Evolutionary conservation across 768 basidiomycete species (phyloP), one percentile per base, ranked within the genome.

Genomic region (Pisolithus tinctorius): DNA sequence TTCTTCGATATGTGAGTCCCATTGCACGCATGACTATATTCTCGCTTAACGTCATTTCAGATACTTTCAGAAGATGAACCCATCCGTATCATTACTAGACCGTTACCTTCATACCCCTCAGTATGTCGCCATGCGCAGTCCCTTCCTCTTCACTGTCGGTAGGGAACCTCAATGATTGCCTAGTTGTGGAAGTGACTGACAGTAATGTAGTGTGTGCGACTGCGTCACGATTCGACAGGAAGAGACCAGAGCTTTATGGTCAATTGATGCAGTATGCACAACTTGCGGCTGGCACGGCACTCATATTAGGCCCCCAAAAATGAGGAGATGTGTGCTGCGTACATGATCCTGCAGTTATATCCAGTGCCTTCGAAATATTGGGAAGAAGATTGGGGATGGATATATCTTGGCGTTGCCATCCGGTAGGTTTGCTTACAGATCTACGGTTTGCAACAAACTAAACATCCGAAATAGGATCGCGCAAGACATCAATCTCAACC

Each of bases 91-190:
- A 2, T 64, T 95, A 25, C 71, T 95, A 20, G 93, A 94, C 58
- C 84, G 86, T 9, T 76, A 79, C 30, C 76, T 95, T 20, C 93
- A 97, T 63, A 93, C 90, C 0, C 85, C 92, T 5, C 84, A 86
- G 48, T 78, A 75, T 56, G 88, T 88, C 1, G 86, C 83, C 56
- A 82, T 83, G 67, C 81, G 93, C 20, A 90, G 86, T 59, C 90
- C 93, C 3, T 95, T 95, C 73, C 67, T 97, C 36, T 93, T 95
- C 68, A 94, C 93, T 30, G 89, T 92, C 52, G 80, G 88, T 91
- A 59, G 79, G 83, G 81, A 56, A 43, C 14, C n/a, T 17, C 38
- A 37, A 17, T 42, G n/a, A 23, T 42, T 14, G 29, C 25, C 25
- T 42, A 50, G n/a, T 11, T n/a, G 4, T 20, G 25, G 10, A 29